A percentile compares a stretch with the other conserved stretches of the same genome.
phyloP scores from a whole-genome alignment of 2,329 filamentous ascomycete genomes.

The Ambrosiella beaveri region DNA sequence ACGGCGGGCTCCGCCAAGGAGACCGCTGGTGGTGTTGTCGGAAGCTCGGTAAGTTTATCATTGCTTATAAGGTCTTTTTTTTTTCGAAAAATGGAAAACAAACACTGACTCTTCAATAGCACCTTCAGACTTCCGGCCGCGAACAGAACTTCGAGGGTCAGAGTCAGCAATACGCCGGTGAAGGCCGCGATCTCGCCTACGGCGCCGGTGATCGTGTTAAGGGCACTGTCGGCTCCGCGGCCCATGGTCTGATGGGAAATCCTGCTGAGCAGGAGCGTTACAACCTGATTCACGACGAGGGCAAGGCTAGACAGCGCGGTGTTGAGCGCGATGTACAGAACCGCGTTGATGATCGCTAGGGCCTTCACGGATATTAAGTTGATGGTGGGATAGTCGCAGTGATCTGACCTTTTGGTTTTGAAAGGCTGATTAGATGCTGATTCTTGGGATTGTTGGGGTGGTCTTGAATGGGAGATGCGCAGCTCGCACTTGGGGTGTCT shows the following conservation, averaged over 20 bases:
- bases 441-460: neutral
- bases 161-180: neutral
- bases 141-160: neutral
- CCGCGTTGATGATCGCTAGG: conserved; percentile 35
- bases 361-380: neutral
- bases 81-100: neutral
- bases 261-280: conserved; percentile 44
- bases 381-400: neutral
- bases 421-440: neutral
- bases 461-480: neutral
- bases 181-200: conserved; percentile 20
- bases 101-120: conserved; percentile 21
- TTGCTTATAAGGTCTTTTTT: neutral
- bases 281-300: conserved; percentile 55
- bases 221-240: conserved; percentile 53
- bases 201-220: conserved; percentile 51
- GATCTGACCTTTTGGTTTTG: too few relatives aligned
- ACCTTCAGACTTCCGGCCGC: conserved; percentile 54
- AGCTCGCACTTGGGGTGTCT: neutral
- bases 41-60: conserved; percentile 40
- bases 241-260: conserved; percentile 60
- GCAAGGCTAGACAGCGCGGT: conserved; percentile 70
- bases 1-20: conserved; percentile 79
- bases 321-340: conserved; percentile 69
- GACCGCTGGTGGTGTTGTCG: conserved; percentile 55